A percentile compares a stretch with the other conserved stretches of the same genome.
Evolutionary conservation across 73 alveolate genomes (phyloP).

Genomic region (Tetrahymena elliotti): DNA sequence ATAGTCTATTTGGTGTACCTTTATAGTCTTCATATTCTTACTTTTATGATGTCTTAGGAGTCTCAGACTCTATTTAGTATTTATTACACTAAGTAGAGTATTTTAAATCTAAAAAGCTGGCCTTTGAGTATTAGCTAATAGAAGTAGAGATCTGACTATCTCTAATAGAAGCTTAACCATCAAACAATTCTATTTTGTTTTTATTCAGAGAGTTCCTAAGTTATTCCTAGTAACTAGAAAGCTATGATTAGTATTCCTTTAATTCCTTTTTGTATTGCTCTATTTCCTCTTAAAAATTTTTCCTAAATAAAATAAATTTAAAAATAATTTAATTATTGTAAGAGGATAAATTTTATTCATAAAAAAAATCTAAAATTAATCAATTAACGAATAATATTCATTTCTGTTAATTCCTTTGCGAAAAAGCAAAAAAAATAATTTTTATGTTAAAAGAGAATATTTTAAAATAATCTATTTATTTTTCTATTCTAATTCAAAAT

Average conservation of each 20-base stretch:
- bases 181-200: background rate
- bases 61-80: background rate
- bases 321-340: no score
- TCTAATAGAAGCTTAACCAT: background rate
- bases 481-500: background rate
- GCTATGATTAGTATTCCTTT: background rate
- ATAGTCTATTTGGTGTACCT: background rate
- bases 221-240: background rate
- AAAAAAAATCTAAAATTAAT: no score
- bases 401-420: no score
- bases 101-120: background rate
- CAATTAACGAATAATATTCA: no score
- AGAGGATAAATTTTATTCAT: no score
- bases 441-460: background rate
- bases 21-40: background rate
- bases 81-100: background rate
- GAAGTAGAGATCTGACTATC: background rate
- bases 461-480: background rate
- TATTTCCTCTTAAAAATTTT: background rate
- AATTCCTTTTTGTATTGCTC: background rate
- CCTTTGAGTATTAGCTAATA: background rate
- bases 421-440: no score
- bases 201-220: background rate
- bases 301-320: background rate
- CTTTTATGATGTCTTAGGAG: background rate